Base-by-base conservation (phyloP, 768 basidiomycete species). In the Trichaptum fuscoviolaceum region DNA sequence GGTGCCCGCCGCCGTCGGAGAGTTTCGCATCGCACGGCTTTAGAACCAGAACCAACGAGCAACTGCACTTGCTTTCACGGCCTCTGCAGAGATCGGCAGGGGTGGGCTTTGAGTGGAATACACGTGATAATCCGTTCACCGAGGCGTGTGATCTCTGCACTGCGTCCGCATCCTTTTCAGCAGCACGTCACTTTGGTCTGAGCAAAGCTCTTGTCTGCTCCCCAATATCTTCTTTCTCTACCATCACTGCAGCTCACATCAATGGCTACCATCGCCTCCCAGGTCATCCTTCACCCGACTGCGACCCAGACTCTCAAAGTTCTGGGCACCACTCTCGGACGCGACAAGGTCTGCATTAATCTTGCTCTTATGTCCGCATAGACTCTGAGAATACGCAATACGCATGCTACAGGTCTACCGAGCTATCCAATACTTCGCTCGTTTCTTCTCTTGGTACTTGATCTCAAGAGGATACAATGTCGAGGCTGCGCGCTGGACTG, bases 401-500 rank as follows among this genome's bases (percentile, higher is more conserved):
- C 42, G 12, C 5, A 6, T 52, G 52, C 58, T 25, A 25, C 23
- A 97, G 95, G 81, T 87, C 18, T 99, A 98, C 78, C 89, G 96
- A 69, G 86, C 92, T 24, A 75, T 95, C 64, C 97, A 99, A 80
- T 98, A 95, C 78, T 88, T 93, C 70, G 84, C 96, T 35, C 88
- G 96, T 58, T 88, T 98, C 75, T 85, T 93, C 69, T 89, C 93
- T 0, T 99, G 92, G 91, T 86, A 87, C 76, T 81, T 92, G 52
- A 75, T 91, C 62, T 81, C 81, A 8, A 83, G 87, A 63, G 94
- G 92, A 18, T 76, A 88, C 74, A 90, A 90, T 72, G 78, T 83
- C 10, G 83, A 90, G 61, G 92, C 90, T 10, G 84, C 85, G 0
- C 83, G 90, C 66, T 96, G 92, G 88, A 85, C 86, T 52, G 91